These are phyloP conservation scores for Capsicum baccatum DNA, from an alignment of 257 asterid genomes.

Conservation along the genomic window DNA sequence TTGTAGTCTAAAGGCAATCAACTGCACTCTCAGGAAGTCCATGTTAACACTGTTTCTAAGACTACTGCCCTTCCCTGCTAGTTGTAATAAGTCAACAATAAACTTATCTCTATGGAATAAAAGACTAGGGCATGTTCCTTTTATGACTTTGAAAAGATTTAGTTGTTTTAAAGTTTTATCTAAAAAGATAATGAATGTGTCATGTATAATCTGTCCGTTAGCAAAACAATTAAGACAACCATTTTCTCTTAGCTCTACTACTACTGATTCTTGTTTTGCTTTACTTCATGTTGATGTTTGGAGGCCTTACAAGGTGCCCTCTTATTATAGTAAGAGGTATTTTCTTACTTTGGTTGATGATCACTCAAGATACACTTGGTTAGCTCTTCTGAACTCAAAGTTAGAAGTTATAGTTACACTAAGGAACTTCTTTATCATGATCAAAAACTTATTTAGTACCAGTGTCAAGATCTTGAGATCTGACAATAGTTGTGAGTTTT, in stretches of 20 bases:
- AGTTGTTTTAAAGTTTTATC: not conserved
- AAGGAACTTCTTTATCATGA: not conserved
- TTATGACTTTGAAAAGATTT: not conserved
- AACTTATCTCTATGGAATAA: not conserved
- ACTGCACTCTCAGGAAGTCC: not conserved
- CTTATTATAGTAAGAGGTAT: not conserved
- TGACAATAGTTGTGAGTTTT: not conserved
- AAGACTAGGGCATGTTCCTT: not conserved
- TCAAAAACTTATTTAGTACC: not conserved
- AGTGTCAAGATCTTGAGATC: not conserved
- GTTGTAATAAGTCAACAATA: too few relatives aligned
- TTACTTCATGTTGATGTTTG: not conserved
- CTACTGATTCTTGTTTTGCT: not conserved
- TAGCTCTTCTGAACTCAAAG: not conserved
- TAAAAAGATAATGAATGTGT: rapidly evolving
- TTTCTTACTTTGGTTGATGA: not conserved
- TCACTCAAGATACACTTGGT: rapidly evolving
- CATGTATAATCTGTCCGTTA: not conserved
- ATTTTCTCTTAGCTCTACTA: not conserved
- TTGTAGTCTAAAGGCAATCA: not conserved
- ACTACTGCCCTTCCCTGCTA: too few relatives aligned
- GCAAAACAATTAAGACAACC: not conserved
- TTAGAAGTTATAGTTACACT: not conserved
- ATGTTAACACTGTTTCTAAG: too few relatives aligned
- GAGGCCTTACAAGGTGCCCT: not conserved